Conservation (phyloP, 1,139 yeast genomes). For the Pichia terricola region DNA sequence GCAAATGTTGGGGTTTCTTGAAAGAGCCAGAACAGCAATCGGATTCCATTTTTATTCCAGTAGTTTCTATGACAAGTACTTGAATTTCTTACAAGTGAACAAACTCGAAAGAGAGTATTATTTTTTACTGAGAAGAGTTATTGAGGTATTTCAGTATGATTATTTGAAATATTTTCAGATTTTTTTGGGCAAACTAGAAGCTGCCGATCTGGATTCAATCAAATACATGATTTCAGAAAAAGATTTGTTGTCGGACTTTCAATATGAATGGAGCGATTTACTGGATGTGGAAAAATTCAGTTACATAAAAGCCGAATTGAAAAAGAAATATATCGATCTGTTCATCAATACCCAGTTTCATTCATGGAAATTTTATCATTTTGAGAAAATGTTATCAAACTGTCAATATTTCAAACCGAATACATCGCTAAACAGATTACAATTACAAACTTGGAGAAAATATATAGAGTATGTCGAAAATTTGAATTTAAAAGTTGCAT, state of each 20-base stretch:
- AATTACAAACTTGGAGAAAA: constrained; percentile 47
- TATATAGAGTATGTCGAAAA: constrained; percentile 51
- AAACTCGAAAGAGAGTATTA: constrained; percentile 28
- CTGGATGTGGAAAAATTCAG: constrained; percentile 16
- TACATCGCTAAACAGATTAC: constrained; percentile 25
- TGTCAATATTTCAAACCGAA: constrained; percentile 39
- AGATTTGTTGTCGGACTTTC: constrained; percentile 22
- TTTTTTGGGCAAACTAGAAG: constrained; percentile 35
- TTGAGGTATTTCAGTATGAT: constrained; percentile 72
- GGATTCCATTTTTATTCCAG: constrained; percentile 70
- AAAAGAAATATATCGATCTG: constrained; percentile 40
- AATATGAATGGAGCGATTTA: constrained; percentile 22
- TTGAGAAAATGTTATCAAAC: constrained; percentile 46
- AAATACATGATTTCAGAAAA: constrained; percentile 19
- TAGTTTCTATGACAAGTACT: constrained; percentile 66
- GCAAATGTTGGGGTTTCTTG: constrained; percentile 40
- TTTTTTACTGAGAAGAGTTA: constrained; percentile 44
- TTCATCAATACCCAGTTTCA: constrained; percentile 55
- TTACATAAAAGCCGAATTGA: constrained; percentile 30
- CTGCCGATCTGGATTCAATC: constrained; percentile 25
- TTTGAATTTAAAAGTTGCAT: constrained; percentile 15
- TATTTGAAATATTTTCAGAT: constrained; percentile 50
- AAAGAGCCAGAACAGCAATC: constrained; percentile 48
- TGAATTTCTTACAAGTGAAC: constrained; percentile 21
- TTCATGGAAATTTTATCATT: constrained; percentile 52